phyloP scores from a whole-genome alignment of 495 filamentous ascomycete genomes.

The Daldinia concentrica region DNA sequence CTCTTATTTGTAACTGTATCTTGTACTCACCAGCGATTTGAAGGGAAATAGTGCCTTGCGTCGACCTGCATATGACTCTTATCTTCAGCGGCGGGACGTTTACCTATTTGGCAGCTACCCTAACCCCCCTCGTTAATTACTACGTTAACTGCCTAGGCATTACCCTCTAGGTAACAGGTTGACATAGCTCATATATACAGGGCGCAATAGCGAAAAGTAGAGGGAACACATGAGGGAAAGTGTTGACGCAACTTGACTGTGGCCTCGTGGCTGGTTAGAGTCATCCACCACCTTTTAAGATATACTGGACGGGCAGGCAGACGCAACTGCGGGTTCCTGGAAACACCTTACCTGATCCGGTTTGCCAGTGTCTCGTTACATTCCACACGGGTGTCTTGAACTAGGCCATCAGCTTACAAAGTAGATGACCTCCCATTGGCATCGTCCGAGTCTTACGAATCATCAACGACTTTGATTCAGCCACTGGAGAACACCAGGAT shows the following conservation, averaged over 20 bases:
- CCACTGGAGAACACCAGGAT: slow-evolving; percentile 20
- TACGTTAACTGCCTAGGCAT: slow-evolving; percentile 27
- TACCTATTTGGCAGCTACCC: slow-evolving; percentile 17
- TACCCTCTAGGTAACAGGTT: slow-evolving; percentile 9
- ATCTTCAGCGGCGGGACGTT: slow-evolving; percentile 21
- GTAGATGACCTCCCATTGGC: slow-evolving; percentile 16
- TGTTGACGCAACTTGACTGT: slow-evolving; percentile 24
- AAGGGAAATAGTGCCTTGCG: slow-evolving; percentile 38
- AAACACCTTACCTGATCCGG: slow-evolving; percentile 36
- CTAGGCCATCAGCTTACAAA: slow-evolving; percentile 34
- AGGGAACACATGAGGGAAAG: slow-evolving; percentile 12
- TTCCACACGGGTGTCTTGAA: slow-evolving; percentile 32
- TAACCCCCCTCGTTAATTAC: slow-evolving; percentile 8
- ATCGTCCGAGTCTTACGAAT: slow-evolving; percentile 24
- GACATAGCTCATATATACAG: slow-evolving; percentile 27
- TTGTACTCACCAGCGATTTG: slow-evolving; percentile 4
- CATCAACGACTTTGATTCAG: slow-evolving; percentile 22
- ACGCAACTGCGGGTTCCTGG: slow-evolving; percentile 37
- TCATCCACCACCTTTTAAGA: slow-evolving; percentile 32
- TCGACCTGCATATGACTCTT: slow-evolving; percentile 37
- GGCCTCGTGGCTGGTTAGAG: slow-evolving; percentile 37
- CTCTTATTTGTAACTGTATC: slow-evolving; percentile 11
- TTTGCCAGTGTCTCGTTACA: slow-evolving; percentile 21
- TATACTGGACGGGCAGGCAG: slow-evolving; percentile 18
- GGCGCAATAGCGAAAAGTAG: slow-evolving; percentile 22